Evolutionary conservation across 225 moss, liverwort and hornwort genomes (phyloP).

Genomic region (Pleurozium schreberi): DNA sequence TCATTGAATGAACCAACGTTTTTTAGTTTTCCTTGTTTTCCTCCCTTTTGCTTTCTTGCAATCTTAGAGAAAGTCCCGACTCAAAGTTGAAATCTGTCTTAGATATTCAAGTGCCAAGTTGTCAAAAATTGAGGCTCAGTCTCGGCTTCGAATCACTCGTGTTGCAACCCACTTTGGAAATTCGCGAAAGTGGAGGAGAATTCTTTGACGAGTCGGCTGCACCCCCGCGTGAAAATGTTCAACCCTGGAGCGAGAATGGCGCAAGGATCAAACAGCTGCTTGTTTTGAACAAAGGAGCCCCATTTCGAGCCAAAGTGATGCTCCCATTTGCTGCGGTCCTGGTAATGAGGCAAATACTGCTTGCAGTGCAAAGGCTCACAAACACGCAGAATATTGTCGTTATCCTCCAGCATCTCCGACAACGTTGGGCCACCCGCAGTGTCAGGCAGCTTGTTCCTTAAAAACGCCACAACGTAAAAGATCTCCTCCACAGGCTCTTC

Average conservation of each 20-base stretch:
- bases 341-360: constrained; percentile 36
- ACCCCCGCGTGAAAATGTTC: constrained; percentile 17
- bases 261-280: constrained; percentile 26
- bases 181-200: neutral
- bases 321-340: constrained; percentile 12
- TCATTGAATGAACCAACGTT: neutral
- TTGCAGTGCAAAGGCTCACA: constrained; percentile 26
- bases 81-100: neutral
- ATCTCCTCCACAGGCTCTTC: constrained; percentile 14
- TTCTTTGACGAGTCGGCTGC: neutral
- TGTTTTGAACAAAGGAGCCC: constrained; percentile 15
- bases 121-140: neutral
- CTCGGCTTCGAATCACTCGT: neutral
- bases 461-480: constrained; percentile 37
- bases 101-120: neutral
- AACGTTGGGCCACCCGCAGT: constrained; percentile 1
- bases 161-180: neutral
- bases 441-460: constrained; percentile 35
- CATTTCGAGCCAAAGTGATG: constrained; percentile 38
- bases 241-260: constrained; percentile 28
- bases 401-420: constrained; percentile 19
- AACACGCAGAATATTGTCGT: constrained; percentile 9
- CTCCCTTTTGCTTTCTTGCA: no score
- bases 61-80: no score
- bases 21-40: neutral